Conservation (phyloP, 768 basidiomycete species). For the Terana coerulea region DNA sequence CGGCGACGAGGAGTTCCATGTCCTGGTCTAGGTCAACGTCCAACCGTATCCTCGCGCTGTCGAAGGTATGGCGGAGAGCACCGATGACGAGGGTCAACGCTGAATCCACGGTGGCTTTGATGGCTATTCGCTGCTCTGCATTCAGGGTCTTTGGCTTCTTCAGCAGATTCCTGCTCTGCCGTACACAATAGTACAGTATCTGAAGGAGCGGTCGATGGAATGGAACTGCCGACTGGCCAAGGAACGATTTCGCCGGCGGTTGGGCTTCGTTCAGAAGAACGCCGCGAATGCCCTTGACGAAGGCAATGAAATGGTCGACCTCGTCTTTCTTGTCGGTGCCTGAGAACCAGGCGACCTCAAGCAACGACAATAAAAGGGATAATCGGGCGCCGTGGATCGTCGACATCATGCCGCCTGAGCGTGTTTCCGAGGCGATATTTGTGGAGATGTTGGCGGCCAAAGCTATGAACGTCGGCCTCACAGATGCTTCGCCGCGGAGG, state of each 20-base stretch:
- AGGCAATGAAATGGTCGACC: constrained; percentile 53
- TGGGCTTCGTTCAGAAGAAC: constrained; percentile 75
- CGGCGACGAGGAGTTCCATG: constrained; percentile 74
- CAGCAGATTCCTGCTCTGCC: constrained; percentile 52
- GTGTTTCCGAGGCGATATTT: constrained; percentile 61
- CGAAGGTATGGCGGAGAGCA: constrained; percentile 59
- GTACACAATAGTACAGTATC: constrained; percentile 73
- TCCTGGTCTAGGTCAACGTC: constrained; percentile 73
- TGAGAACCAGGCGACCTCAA: constrained; percentile 81
- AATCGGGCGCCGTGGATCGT: constrained; percentile 75
- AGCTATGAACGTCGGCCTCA: constrained; percentile 52
- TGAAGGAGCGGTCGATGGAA: constrained; percentile 83
- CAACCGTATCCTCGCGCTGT: constrained; percentile 51
- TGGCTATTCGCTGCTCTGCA: constrained; percentile 57
- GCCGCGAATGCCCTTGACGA: constrained; percentile 57
- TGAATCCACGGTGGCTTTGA: constrained; percentile 59
- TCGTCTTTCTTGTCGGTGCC: constrained; percentile 50
- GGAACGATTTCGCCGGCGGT: constrained; percentile 68
- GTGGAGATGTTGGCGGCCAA: constrained; percentile 63
- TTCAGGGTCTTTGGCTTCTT: constrained; percentile 47
- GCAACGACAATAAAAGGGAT: constrained; percentile 64
- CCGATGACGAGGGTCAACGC: constrained; percentile 65
- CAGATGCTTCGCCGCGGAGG: constrained; percentile 54
- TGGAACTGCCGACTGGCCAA: constrained; percentile 55
- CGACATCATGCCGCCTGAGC: constrained; percentile 82